A percentile compares a stretch with the other conserved stretches of the same genome.
phyloP scores from a whole-genome alignment of 768 basidiomycete genomes.

The Mycena polygramma region DNA sequence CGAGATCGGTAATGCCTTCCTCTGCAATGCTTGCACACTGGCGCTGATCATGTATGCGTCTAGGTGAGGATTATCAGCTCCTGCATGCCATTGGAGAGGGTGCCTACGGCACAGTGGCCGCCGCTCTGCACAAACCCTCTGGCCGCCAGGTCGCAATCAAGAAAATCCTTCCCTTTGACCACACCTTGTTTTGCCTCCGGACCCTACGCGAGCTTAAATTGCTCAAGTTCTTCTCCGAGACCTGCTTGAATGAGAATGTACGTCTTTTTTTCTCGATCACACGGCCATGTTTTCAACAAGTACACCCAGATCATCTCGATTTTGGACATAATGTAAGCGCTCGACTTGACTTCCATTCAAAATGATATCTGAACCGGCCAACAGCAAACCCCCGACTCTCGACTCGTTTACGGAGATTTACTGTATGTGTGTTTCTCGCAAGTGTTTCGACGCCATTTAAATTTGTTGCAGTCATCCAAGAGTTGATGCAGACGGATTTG shows the following conservation, averaged over 20 bases:
- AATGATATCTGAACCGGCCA: background rate
- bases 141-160: slow-evolving; percentile 94
- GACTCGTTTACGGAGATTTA: slow-evolving; percentile 91
- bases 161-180: slow-evolving; percentile 95
- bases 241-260: slow-evolving; percentile 87
- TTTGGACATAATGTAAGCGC: slow-evolving; percentile 76
- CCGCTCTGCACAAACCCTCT: slow-evolving; percentile 87
- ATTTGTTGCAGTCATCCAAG: slow-evolving; percentile 73
- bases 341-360: background rate
- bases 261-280: slow-evolving; percentile 35
- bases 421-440: slow-evolving; percentile 56
- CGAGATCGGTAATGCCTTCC: slow-evolving; percentile 67
- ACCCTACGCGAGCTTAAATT: slow-evolving; percentile 94
- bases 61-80: slow-evolving; percentile 81
- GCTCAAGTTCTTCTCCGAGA: slow-evolving; percentile 85
- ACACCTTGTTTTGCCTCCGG: slow-evolving; percentile 90
- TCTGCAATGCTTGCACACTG: slow-evolving; percentile 23
- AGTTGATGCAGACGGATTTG: slow-evolving; percentile 91
- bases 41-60: background rate
- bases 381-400: slow-evolving; percentile 73
- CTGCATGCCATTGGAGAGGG: slow-evolving; percentile 86
- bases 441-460: slow-evolving; percentile 30
- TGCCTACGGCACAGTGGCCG: slow-evolving; percentile 91
- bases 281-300: slow-evolving; percentile 22
- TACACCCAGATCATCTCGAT: slow-evolving; percentile 86